phyloP scores from a whole-genome alignment of 2,329 filamentous ascomycete species.

The Aspergillus floridensis region DNA sequence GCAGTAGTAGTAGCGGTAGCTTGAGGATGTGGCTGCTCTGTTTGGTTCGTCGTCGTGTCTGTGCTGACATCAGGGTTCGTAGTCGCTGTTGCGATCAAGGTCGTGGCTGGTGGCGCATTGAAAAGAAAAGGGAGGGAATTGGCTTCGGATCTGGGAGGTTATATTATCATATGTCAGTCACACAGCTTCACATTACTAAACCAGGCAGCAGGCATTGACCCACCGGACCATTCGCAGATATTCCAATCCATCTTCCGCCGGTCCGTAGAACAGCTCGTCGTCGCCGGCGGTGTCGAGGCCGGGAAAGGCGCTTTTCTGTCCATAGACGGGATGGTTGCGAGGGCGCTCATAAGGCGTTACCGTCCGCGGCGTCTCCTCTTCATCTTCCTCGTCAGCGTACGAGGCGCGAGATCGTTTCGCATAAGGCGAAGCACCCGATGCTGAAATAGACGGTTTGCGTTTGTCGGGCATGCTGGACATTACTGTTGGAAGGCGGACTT shows the following conservation, averaged over 20 bases:
- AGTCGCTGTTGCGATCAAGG: constrained; percentile 1
- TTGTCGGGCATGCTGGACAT: constrained; percentile 33
- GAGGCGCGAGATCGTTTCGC: constrained; percentile 33
- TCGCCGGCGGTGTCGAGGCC: constrained; percentile 49
- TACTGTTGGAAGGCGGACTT: background rate
- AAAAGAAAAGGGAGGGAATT: constrained; percentile 69
- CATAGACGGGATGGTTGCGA: constrained; percentile 62
- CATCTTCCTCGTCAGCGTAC: constrained; percentile 30
- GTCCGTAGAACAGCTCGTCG: constrained; percentile 65
- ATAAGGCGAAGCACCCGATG: constrained; percentile 16
- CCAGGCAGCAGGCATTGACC: constrained; percentile 30
- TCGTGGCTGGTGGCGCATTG: constrained; percentile 51
- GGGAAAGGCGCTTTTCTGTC: constrained; percentile 70
- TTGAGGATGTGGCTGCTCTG: background rate
- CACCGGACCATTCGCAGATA: constrained; percentile 72
- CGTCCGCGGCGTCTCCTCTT: constrained; percentile 18
- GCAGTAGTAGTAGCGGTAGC: background rate
- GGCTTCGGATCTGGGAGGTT: constrained; percentile 58
- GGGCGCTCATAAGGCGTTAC: constrained; percentile 36
- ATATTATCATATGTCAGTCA: constrained; percentile 13
- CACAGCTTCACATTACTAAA: constrained; percentile 22
- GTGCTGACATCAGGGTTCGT: background rate
- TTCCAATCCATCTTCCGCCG: constrained; percentile 64
- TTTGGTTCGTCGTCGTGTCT: background rate
- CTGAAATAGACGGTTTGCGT: constrained; percentile 27